A percentile compares a stretch with the other conserved stretches of the same genome.
These are phyloP conservation scores for Penicillium salamii DNA, from an alignment of 495 filamentous ascomycete genomes.

Conservation along the genomic window DNA sequence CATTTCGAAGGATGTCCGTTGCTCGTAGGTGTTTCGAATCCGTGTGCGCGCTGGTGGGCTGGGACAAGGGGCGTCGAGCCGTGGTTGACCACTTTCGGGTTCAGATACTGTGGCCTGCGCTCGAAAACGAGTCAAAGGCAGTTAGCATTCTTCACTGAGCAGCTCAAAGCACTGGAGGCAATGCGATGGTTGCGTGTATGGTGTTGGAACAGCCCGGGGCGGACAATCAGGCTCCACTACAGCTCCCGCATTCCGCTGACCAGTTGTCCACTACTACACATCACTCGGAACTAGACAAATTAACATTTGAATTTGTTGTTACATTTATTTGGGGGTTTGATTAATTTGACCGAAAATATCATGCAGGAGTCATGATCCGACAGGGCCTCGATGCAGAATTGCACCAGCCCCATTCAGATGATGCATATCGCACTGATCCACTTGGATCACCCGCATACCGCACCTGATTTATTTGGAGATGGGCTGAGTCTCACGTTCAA, in stretches of 20 bases:
- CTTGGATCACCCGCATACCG: not conserved
- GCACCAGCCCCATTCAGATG: not conserved
- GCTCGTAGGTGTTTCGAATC: slow-evolving; percentile 2
- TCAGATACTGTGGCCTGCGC: slow-evolving; percentile 17
- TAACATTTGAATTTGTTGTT: not conserved
- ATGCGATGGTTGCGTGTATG: slow-evolving; percentile 8
- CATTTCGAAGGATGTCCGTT: slow-evolving; percentile 29
- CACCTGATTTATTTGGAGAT: slow-evolving; percentile 33
- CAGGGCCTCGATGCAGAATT: not conserved
- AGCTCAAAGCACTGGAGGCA: not conserved
- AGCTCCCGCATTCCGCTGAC: slow-evolving; percentile 25
- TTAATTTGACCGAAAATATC: not conserved
- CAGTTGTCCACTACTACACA: slow-evolving; percentile 2
- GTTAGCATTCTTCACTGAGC: slow-evolving; percentile 20
- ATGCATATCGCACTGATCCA: not conserved
- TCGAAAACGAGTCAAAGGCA: slow-evolving; percentile 5
- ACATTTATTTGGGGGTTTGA: not conserved
- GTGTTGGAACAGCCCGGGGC: slow-evolving; percentile 11
- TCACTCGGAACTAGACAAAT: no score
- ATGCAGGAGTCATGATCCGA: not conserved
- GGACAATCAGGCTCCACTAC: slow-evolving; percentile 23
- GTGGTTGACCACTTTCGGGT: slow-evolving; percentile 1
- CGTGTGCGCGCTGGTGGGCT: slow-evolving; percentile 10
- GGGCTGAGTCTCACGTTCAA: slow-evolving; percentile 76
- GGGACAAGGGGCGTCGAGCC: slow-evolving; percentile 23